Conservation (phyloP, 805 yeast genomes). For the Metschnikowia bowlesiae region DNA sequence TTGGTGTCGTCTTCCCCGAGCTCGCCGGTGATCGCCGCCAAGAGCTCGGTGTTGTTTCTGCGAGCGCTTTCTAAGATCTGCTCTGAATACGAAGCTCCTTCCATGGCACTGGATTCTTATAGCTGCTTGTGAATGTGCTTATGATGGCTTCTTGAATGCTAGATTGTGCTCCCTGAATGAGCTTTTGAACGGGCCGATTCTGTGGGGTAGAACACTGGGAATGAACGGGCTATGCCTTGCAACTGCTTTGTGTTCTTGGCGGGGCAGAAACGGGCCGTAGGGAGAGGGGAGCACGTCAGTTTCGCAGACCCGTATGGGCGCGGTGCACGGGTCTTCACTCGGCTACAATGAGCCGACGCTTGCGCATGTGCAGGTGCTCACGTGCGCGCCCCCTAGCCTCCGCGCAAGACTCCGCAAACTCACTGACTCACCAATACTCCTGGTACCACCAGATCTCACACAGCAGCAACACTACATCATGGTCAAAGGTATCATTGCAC, state of each 20-base stretch:
- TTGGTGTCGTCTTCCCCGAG: conserved; percentile 36
- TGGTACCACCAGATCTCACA: not conserved
- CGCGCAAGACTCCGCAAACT: not conserved
- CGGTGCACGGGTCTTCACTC: not conserved
- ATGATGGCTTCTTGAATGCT: too few species aligned
- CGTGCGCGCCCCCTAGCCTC: not conserved
- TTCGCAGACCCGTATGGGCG: not conserved
- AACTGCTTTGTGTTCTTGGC: not conserved
- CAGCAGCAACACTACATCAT: conserved; percentile 26
- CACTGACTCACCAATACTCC: not conserved
- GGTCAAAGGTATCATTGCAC: conserved; percentile 86
- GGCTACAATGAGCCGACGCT: not conserved
- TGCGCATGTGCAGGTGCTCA: not conserved
- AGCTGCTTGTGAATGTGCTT: too few species aligned
- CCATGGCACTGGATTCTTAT: not conserved
- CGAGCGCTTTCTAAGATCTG: conserved; percentile 85
- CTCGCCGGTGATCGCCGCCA: conserved; percentile 50
- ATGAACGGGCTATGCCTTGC: too few species aligned
- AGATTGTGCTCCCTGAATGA: too few species aligned
- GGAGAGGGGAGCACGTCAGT: not conserved
- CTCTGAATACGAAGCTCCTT: conserved; percentile 70
- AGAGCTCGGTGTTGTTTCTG: conserved; percentile 77
- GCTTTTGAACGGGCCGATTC: not conserved
- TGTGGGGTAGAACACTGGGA: not conserved
- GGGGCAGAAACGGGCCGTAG: not conserved